Percentiles rank a stretch among this genome's conserved stretches.
phyloP scores from a whole-genome alignment of 306 rosid genomes.

The Pterocarpus santalinus region DNA sequence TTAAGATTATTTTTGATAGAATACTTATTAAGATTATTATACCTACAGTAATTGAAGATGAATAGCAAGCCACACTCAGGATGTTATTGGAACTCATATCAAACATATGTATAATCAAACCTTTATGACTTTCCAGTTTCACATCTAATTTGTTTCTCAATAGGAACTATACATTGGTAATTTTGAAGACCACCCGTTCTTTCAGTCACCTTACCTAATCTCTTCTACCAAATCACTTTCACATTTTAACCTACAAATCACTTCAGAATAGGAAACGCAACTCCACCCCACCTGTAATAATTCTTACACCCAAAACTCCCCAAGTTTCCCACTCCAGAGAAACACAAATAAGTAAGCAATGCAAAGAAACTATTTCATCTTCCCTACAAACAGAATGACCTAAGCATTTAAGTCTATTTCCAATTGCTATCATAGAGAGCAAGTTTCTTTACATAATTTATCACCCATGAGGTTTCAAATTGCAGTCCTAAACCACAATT shows the following conservation, averaged over 20 bases:
- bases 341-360: not conserved
- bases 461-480: not conserved
- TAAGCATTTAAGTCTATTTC: not conserved
- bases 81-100: slow-evolving; percentile 12
- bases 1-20: no score
- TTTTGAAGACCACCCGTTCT: slow-evolving; percentile 9
- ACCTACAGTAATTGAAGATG: slow-evolving; percentile 22
- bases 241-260: slow-evolving; percentile 8
- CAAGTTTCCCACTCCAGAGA: not conserved
- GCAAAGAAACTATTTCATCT: slow-evolving; percentile 3
- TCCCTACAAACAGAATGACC: slow-evolving; percentile 29
- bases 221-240: not conserved
- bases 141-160: slow-evolving; percentile 22
- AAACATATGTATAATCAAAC: slow-evolving; percentile 33
- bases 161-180: not conserved
- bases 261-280: slow-evolving; percentile 28
- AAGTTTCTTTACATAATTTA: not conserved
- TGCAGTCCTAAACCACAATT: not conserved
- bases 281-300: slow-evolving; percentile 2
- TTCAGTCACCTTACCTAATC: slow-evolving; percentile 4
- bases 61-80: slow-evolving; percentile 37
- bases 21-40: not conserved
- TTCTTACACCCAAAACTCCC: slow-evolving; percentile 12
- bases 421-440: not conserved
- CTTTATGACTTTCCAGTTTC: slow-evolving; percentile 22